Percentiles rank a stretch among this genome's conserved stretches.
Evolutionary conservation across 129 eudicot genomes (phyloP).

Genomic region (Lonicera japonica): DNA sequence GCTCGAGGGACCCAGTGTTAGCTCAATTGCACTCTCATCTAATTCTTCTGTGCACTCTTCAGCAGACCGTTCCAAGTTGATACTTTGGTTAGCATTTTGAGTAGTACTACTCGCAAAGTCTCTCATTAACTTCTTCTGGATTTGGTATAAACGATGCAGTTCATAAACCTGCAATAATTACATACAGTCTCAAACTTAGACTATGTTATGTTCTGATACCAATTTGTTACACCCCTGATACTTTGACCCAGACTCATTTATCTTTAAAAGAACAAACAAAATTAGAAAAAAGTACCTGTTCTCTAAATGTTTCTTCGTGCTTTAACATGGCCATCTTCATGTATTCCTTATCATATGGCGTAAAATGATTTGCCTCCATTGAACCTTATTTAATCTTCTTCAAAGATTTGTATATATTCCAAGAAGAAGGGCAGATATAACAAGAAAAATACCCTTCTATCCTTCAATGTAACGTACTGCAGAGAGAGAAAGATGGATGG

Average conservation of each 20-base stretch:
- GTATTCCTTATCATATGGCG: conserved; percentile 70
- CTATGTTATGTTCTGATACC: neutral
- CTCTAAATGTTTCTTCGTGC: conserved; percentile 88
- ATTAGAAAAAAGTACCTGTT: conserved; percentile 53
- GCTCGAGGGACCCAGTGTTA: conserved; percentile 79
- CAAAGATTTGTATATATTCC: neutral
- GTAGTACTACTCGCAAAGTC: conserved; percentile 19
- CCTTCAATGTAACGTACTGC: too few species aligned
- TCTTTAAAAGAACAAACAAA: neutral
- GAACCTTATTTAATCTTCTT: conserved; percentile 1
- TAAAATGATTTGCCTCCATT: conserved; percentile 70
- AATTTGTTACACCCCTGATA: too few species aligned
- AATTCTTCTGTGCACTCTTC: conserved; percentile 27
- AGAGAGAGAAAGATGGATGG: neutral
- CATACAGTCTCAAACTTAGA: neutral
- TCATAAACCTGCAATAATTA: conserved; percentile 57
- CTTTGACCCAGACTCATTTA: too few species aligned
- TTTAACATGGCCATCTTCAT: conserved; percentile 95
- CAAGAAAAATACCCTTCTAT: neutral
- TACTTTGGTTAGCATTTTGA: conserved; percentile 13
- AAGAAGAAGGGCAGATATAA: neutral
- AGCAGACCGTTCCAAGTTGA: conserved; percentile 41
- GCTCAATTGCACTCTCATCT: conserved; percentile 40
- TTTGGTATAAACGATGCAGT: conserved; percentile 79
- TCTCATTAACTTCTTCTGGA: conserved; percentile 79